These are phyloP conservation scores for Termitomyces sp. DNA, from an alignment of 768 basidiomycete genomes.

Conservation along the genomic window DNA sequence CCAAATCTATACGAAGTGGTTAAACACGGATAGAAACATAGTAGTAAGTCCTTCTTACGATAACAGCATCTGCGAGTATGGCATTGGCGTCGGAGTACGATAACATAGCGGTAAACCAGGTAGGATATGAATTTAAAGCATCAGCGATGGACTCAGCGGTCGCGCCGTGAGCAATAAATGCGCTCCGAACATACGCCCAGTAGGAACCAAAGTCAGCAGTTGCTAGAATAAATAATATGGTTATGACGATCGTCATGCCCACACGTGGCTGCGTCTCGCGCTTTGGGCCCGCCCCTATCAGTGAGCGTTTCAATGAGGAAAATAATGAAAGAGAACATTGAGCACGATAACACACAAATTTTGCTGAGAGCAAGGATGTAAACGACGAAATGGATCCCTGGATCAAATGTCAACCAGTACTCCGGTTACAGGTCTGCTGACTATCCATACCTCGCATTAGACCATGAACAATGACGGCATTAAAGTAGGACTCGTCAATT, in stretches of 20 bases:
- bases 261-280: background rate
- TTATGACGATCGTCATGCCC: constrained; percentile 6
- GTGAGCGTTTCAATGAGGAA: background rate
- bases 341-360: constrained; percentile 1
- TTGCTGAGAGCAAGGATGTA: constrained; percentile 3
- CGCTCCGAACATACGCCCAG: constrained; percentile 12
- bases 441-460: constrained; percentile 8
- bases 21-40: no score
- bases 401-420: background rate
- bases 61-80: constrained; percentile 7
- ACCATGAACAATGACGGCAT: constrained; percentile 9
- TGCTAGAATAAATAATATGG: constrained; percentile 6
- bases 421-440: background rate
- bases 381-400: constrained; percentile 11
- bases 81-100: constrained; percentile 8
- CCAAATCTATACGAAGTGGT: constrained; percentile 9
- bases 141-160: constrained; percentile 1
- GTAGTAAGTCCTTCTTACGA: background rate
- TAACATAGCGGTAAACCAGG: constrained; percentile 7
- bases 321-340: background rate
- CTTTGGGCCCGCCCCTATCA: constrained; percentile 4
- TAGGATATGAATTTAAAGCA: constrained; percentile 10
- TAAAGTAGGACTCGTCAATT: constrained; percentile 11
- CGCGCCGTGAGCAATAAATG: constrained; percentile 10
- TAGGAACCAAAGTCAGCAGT: constrained; percentile 9